Percentiles rank a stretch among this genome's conserved stretches.
phyloP scores from a whole-genome alignment of 805 yeast genomes.

The Komagataella ulmi region DNA sequence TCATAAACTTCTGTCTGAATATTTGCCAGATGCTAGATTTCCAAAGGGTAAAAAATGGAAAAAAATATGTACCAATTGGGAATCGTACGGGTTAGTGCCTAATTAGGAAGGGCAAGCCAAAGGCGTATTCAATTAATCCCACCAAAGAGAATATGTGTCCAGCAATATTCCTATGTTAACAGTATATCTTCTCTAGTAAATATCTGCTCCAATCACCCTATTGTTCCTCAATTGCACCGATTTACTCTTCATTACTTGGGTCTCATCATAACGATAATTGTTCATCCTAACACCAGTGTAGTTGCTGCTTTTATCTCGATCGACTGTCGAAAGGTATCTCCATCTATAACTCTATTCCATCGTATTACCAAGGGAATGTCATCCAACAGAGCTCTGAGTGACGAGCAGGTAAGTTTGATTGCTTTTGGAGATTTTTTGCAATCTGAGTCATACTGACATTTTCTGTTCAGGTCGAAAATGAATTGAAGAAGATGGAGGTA shows the following conservation, averaged over 20 bases:
- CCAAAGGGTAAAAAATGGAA: not conserved
- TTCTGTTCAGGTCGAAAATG: slow-evolving; percentile 66
- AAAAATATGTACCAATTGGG: not conserved
- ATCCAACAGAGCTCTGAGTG: slow-evolving; percentile 21
- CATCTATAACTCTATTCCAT: not conserved
- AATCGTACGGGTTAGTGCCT: not conserved
- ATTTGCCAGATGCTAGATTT: not conserved
- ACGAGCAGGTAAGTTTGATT: slow-evolving; percentile 29
- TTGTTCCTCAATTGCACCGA: too few relatives aligned
- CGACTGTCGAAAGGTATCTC: not conserved
- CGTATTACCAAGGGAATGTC: slow-evolving; percentile 1
- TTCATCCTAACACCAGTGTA: not conserved
- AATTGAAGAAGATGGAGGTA: slow-evolving; percentile 94
- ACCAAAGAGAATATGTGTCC: too few relatives aligned
- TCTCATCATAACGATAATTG: not conserved
- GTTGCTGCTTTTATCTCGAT: not conserved
- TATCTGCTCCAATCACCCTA: too few relatives aligned
- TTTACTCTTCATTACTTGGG: not conserved
- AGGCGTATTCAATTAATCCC: not conserved
- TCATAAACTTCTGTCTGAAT: not conserved
- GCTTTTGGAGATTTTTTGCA: not conserved
- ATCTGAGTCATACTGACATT: slow-evolving; percentile 5
- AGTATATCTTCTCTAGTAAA: too few relatives aligned
- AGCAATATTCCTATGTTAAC: too few relatives aligned
- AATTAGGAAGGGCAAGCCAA: not conserved